phyloP scores from a whole-genome alignment of 2,329 filamentous ascomycete species.

The Penicillium sp. region DNA sequence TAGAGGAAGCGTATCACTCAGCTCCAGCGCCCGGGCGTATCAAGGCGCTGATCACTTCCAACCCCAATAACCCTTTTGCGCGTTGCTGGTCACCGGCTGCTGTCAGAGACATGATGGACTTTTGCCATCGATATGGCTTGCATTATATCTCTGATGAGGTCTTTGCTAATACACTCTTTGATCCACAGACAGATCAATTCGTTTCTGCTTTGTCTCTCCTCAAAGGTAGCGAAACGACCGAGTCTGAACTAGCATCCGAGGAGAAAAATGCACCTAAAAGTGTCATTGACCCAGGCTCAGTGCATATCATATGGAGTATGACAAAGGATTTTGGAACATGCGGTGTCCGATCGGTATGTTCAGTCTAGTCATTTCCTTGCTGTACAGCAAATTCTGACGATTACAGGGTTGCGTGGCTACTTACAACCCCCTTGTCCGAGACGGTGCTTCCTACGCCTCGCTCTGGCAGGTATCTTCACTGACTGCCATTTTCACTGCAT shows the following conservation, averaged over 20 bases:
- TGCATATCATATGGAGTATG: conserved; percentile 3
- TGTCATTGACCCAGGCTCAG: no score
- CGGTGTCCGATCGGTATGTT: conserved; percentile 2
- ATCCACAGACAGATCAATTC: conserved; percentile 1
- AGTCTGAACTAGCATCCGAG: no score
- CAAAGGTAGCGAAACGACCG: no score
- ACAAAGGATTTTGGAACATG: conserved; percentile 1
- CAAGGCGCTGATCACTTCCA: conserved; percentile 5
- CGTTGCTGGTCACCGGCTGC: conserved; percentile 3
- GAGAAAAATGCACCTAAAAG: no score
- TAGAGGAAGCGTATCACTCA: no score
- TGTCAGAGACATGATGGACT: conserved; percentile 3
- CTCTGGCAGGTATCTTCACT: conserved; percentile 1
- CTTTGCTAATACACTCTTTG: conserved; percentile 6
- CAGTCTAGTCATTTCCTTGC: no score
- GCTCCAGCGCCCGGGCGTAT: conserved; percentile 2
- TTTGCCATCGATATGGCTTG: conserved; percentile 3
- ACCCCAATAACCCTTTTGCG: conserved; percentile 5
- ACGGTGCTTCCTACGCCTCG: not conserved
- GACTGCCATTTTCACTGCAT: not conserved
- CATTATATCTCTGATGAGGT: conserved; percentile 10
- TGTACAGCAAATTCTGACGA: no score
- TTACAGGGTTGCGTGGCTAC: not conserved
- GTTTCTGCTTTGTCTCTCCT: not conserved
- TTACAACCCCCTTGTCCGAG: conserved; percentile 1